Base-by-base conservation (phyloP, 768 basidiomycete species). In the Mycena sanguinolenta region DNA sequence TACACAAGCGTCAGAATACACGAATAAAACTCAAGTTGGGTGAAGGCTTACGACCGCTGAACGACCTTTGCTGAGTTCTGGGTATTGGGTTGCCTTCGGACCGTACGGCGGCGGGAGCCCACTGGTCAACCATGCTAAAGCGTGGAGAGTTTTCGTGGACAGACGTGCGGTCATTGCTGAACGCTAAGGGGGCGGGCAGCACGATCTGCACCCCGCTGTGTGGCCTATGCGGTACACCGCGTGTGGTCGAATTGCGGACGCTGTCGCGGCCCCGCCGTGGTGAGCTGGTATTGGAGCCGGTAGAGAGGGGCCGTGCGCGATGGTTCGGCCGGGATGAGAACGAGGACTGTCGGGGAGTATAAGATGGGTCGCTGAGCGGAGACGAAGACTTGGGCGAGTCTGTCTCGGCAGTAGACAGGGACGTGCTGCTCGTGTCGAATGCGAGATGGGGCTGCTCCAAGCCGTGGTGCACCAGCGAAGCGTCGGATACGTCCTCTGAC, bases 131-230 rank as follows among this genome's bases (percentile, higher is more conserved):
- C 36, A 82, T 66, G 72, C 77, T 74, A 10, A 69, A 53, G 50
- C 72, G 73, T 38, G 62, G 30, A 28, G 65, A n/a, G 74, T 28
- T 57, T 65, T 61, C 63, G 73, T 65, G 73, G 54, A 52, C 27
- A 59, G 77, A 28, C 59, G 74, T n/a, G 84, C 77, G 46, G 77
- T 77, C 14, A 86, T 82, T 1, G 87, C 82, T 1, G 87, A 73
- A 73, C 8, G 69, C 87, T 21, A 95, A 85, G 2, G 92, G 93
- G 1, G 87, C 78, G 0, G 93, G 93, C 4, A 93, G 82, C 19
- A 95, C 80, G 61, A 94, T 89, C 73, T 93, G 88, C 62, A 94
- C 80, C 63, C 85, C 85, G 76, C 84, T 91, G 66, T 87, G 85
- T 0, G 86, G 88, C 7, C 84, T 83, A 75, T 94, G 92, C 25